A percentile compares a stretch with the other conserved stretches of the same genome.
These are phyloP conservation scores for Venturiaceae sp. DNA, from an alignment of 2,329 filamentous ascomycete species.

Conservation along the genomic window DNA sequence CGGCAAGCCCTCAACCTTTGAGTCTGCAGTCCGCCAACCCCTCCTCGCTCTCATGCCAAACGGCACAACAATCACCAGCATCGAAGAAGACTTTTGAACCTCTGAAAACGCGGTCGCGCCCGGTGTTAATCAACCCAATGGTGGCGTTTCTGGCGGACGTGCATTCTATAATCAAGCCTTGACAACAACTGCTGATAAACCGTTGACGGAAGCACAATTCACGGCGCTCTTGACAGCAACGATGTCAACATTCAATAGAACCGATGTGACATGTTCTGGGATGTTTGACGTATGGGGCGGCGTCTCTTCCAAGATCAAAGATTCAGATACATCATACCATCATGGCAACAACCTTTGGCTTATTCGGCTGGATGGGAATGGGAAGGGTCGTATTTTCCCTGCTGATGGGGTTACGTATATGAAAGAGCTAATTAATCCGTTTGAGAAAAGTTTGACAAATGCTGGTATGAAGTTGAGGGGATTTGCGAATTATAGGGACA, in stretches of 20 bases:
- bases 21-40: background rate
- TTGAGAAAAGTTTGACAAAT: slow-evolving; percentile 12
- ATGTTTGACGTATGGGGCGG: slow-evolving; percentile 16
- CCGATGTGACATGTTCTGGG: background rate
- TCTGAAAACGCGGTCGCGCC: no score
- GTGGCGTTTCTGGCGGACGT: background rate
- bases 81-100: background rate
- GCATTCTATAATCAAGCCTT: background rate
- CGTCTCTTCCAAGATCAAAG: slow-evolving; percentile 11
- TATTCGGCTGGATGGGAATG: slow-evolving; percentile 15
- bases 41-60: background rate
- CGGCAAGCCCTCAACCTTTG: background rate
- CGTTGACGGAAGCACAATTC: background rate
- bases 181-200: background rate
- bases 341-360: slow-evolving; percentile 15
- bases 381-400: background rate
- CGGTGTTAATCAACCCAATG: background rate
- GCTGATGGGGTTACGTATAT: background rate
- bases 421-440: slow-evolving; percentile 11
- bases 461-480: slow-evolving; percentile 11
- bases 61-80: background rate
- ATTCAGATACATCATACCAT: slow-evolving; percentile 11
- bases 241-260: background rate
- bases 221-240: background rate
- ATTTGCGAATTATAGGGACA: slow-evolving; percentile 15